Evolutionary conservation across 2,329 filamentous ascomycete genomes (phyloP), one percentile per base, ranked within the genome.

Genomic region (Cryphonectria japonica): DNA sequence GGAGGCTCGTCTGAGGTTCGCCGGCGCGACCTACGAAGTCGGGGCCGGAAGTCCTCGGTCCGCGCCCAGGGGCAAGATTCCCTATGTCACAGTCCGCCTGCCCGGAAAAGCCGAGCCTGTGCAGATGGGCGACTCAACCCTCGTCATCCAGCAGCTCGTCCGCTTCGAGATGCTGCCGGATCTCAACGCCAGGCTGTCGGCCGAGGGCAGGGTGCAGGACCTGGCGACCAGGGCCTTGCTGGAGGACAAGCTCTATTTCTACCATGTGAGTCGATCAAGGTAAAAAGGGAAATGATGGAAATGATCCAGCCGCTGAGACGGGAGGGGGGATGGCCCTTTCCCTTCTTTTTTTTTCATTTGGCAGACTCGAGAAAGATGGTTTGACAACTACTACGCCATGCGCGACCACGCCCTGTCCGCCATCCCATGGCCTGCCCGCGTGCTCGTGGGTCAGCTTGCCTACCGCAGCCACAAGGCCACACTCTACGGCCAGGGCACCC

Each of bases 241-340:
- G 34, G 89, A 91, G 78, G 88, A 91, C 29, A 89, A 86, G 76
- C 73, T 89, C 19, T 87, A 86, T 75, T 91, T 90, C 73, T 88
- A 85, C 71, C 80, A 85, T 37, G 84, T 86, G 71, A 52, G 78
- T 76, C 5, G 4, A 34, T 32, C 37, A 39, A 39, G 3, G 7
- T 2, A 39, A 39, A 39, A 39, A 39, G 11, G 37, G 37, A 39
- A 9, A 39, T 13, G 9, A 39, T 39, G 9, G 37, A 32, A 39
- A 2, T 6, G 13, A 41, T 19, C 60, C 26, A n/a, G 8, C 19
- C 19, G 16, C 66, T 71, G 1, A 60, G 2, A 6, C 13, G 13
- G 2, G 22, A 50, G 19, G 46, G 37, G 37, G 37, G 34, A 7
- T 9, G 37, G 37, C 37, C 9, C 1, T 39, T 7, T 7, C 37